Evolutionary conservation across 768 basidiomycete genomes (phyloP), one percentile per base, ranked within the genome.

Genomic region (Sarcodon aspratus): DNA sequence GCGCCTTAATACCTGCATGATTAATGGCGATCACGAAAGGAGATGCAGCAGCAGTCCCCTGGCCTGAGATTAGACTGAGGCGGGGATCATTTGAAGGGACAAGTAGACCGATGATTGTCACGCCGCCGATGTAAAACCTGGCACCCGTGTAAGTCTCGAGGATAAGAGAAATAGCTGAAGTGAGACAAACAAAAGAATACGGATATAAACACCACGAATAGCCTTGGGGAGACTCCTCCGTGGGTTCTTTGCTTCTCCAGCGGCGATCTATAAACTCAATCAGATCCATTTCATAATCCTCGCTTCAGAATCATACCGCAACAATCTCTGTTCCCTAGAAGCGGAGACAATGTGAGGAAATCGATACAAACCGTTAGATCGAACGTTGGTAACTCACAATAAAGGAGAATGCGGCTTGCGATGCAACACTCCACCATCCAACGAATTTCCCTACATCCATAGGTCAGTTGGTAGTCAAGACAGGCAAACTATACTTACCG

Each of bases 181-280:
- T 72, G 62, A 83, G 87, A 65, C 89, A 33, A 33, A 92, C 17
- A 93, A 63, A 9, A 89, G 69, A 54, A 93, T 87, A 52, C 89
- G 72, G 50, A 76, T 66, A 60, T 76, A 82, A 37, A 80, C 78
- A 8, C 63, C 58, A 27, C 48, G 52, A 47, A 73, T 66, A 7
- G 68, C 65, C 52, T 65, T 69, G 6, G 69, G 68, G n/a, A 69
- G 51, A 52, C 64, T 69, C 15, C 63, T 56, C 1, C 73, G 63
- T 1, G 77, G 77, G 59, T 77, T 76, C 55, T 67, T 71, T 34
- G 74, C 69, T 50, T 75, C 74, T 8, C 69, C 73, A 31, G 72
- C 73, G 0, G 73, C 66, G 12, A 70, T 62, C 68, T 69, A 31
- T 4, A 44, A 27, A 18, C 5, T 46, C 27, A 37, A 9, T 32